Evolutionary conservation across 78 protist species (phyloP).

Genomic region (Tieghemostelium lacteum): DNA sequence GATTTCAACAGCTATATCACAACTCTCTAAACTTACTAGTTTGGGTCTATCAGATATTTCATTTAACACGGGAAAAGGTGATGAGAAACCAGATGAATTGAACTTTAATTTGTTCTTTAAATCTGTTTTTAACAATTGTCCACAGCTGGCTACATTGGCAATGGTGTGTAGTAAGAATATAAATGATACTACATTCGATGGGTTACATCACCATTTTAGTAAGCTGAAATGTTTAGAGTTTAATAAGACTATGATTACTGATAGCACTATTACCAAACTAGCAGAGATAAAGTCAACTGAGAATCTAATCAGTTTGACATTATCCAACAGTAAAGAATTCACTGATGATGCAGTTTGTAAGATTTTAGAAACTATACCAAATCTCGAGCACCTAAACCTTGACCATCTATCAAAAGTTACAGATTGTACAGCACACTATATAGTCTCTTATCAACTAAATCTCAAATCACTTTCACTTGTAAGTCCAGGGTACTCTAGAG

Average conservation of each 20-base stretch:
- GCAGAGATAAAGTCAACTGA: not conserved
- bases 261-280: not conserved
- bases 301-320: no score
- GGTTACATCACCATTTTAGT: not conserved
- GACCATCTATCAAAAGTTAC: not conserved
- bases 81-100: not conserved
- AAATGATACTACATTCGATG: not conserved
- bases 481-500: no score
- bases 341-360: not conserved
- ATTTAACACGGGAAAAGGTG: not conserved
- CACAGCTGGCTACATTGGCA: not conserved
- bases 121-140: not conserved
- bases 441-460: not conserved
- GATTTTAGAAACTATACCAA: not conserved
- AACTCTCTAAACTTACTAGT: not conserved
- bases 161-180: not conserved
- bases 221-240: not conserved
- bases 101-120: not conserved
- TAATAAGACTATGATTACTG: not conserved
- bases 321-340: not conserved
- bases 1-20: not conserved
- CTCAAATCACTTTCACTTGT: not conserved
- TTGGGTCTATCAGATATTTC: not conserved
- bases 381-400: not conserved
- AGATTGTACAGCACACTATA: not conserved